Conservation (phyloP, 2,329 filamentous ascomycete genomes). For the Coniochaeta sp. region DNA sequence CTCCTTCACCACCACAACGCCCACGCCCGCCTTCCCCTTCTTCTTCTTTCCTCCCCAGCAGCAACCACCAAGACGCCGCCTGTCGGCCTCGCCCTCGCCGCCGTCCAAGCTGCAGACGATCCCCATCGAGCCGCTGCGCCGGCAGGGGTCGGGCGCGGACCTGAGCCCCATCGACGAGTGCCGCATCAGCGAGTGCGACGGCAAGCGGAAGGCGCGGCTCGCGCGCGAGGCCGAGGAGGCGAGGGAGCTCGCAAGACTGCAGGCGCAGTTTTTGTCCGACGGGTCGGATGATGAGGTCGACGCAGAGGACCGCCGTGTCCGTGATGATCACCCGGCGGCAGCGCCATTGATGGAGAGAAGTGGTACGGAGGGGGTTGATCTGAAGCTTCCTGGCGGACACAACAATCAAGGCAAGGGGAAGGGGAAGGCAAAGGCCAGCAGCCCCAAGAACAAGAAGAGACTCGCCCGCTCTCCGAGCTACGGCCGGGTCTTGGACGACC, state of each 20-base stretch:
- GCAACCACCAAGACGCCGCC: not conserved
- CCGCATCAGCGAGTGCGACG: not conserved
- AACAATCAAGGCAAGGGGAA: not conserved
- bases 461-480: not conserved
- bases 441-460: not conserved
- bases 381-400: too few species aligned
- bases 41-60: too few species aligned
- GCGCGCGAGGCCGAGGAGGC: not conserved
- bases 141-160: not conserved
- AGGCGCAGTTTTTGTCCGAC: not conserved
- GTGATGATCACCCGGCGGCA: too few species aligned
- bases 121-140: not conserved
- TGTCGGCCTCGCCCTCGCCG: not conserved
- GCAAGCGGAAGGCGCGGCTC: not conserved
- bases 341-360: too few species aligned
- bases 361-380: too few species aligned
- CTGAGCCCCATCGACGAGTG: not conserved
- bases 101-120: not conserved
- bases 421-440: not conserved
- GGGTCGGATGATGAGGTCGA: not conserved
- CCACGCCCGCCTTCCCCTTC: too few species aligned
- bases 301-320: not conserved
- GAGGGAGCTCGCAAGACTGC: not conserved
- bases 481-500: not conserved
- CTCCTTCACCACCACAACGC: not conserved